Base-by-base conservation (phyloP, 768 basidiomycete species). In the Tricholoma bakamatsutake region DNA sequence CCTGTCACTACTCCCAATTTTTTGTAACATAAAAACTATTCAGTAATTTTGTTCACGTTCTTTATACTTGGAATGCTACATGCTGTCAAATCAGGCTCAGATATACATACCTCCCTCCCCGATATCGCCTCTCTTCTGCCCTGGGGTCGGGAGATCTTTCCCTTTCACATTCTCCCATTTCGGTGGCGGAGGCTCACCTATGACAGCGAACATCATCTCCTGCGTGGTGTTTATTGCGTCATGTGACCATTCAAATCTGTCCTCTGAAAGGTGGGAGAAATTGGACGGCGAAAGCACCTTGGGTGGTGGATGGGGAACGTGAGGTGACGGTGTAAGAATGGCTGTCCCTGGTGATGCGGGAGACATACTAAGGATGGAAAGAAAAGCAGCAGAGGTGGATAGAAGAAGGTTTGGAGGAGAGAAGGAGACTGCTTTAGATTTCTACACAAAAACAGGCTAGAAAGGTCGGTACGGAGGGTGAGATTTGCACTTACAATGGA, bases 371-470 rank as follows among this genome's bases (percentile, higher is more conserved):
- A 73, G 63, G 42, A 76, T 63, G 12, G 77, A 70, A 54, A 85
- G 64, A 56, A 85, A 72, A 1, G 83, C 73, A 4, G 84, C 82
- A 0, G 82, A 76, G 1, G 80, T 76, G 5, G 77, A 75, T 57
- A 77, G 79, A 45, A 84, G 63, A 33, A 86, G 71, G 59, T 85
- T 85, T 13, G 84, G 84, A 3, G 83, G 78, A 2, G 73, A 62
- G 52, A 83, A 83, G 1, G 64, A 65, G 50, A 74, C 60, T 0
- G 73, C 68, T 17, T 67, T 61, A 3, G 64, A 57, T 55, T 67
- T 65, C 78, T 81, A 31, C 9, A 40, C 24, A 33, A 48, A 21
- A 35, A 24, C 21, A 24, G 31, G 39, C 17, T 42, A 15, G 50
- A 62, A 60, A 5, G 52, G 50, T 30, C 57, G 51, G 27, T 52